Base-by-base conservation (phyloP, 139 green algal species). In the Coccomyxa sp. region DNA sequence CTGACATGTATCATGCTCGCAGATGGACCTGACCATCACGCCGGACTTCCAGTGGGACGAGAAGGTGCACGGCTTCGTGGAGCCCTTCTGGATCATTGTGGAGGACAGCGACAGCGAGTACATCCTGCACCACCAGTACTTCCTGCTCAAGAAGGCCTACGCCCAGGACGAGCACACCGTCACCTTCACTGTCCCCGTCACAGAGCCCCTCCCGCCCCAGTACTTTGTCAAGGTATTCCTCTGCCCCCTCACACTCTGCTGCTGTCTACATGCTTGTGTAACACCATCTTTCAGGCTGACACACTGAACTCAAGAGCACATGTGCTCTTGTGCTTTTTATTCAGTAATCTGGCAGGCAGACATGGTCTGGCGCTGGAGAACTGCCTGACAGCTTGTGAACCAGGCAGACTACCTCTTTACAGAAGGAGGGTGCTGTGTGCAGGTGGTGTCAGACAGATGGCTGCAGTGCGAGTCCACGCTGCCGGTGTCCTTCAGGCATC, bases 21-120 rank as follows among this genome's bases (percentile, higher is more conserved):
- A 78, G 74, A 85, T 99, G 4, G 96, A 99, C 90, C 89, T 99
- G 70, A 97, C 91, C 55, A 91, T 99, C 85, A 98, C 96, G 14
- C 94, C 96, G 6, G 96, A 99, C 88, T 99, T 99, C 83, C 86
- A 93, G 75, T 98, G 95, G 95, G 92, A 98, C 37, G 92, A 90
- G 37, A 91, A 83, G 85, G 68, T 98, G 39, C 96, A 99, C 84
- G 94, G 94, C 40, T 91, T 85, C 35, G 94, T 95, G 72, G 94
- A 99, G 90, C 91, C 94, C 0, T 99, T 98, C 86, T 97, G 94
- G 92, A 92, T 99, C 79, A 74, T 98, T 5, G 94, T 99, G 78
- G 95, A 99, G 84, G 96, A 99, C 87, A 73, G 73, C 24, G 87
- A 91, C 81, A 77, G 41, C 3, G 95, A 99, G 87, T 82, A 81